Percentiles rank a stretch among this genome's conserved stretches.
phyloP scores from a whole-genome alignment of 1,284 basidiomycete genomes.

The Fomes fomentarius region DNA sequence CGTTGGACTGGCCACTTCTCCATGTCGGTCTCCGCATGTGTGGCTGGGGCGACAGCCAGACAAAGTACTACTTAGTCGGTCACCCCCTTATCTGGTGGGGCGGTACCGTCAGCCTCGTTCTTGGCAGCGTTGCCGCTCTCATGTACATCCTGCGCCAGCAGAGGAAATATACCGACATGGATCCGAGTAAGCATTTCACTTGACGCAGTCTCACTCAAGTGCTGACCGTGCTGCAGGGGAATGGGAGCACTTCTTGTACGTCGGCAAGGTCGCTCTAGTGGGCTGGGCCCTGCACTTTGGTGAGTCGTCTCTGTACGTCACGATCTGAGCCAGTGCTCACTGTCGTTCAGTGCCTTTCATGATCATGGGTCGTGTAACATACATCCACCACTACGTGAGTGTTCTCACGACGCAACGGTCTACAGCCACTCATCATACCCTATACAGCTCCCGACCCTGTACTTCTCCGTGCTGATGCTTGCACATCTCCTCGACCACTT shows the following conservation, averaged over 20 bases:
- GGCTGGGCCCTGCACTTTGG: slow-evolving; percentile 94
- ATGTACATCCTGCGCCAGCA: slow-evolving; percentile 86
- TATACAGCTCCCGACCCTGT: slow-evolving; percentile 85
- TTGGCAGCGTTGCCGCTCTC: slow-evolving; percentile 55
- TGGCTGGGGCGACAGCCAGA: slow-evolving; percentile 88
- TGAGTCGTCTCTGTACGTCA: slow-evolving; percentile 41
- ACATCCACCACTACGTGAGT: slow-evolving; percentile 86
- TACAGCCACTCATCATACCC: no score
- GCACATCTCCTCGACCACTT: slow-evolving; percentile 93
- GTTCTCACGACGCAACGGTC: background rate
- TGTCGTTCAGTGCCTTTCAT: slow-evolving; percentile 80
- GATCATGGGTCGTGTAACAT: slow-evolving; percentile 94
- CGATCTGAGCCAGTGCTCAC: background rate
- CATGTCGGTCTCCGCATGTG: slow-evolving; percentile 94
- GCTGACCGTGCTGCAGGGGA: slow-evolving; percentile 49
- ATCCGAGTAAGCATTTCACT: slow-evolving; percentile 77
- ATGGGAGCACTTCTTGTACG: slow-evolving; percentile 95
- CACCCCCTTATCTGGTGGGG: slow-evolving; percentile 96
- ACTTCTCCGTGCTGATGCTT: slow-evolving; percentile 93
- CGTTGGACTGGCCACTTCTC: slow-evolving; percentile 94
- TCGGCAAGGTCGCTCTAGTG: slow-evolving; percentile 87
- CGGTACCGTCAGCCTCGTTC: slow-evolving; percentile 68
- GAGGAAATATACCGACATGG: slow-evolving; percentile 90
- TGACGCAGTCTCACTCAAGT: no score
- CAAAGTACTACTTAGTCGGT: slow-evolving; percentile 94